These are phyloP conservation scores for Citrus inodora DNA, from an alignment of 345 rosid species.

Conservation along the genomic window DNA sequence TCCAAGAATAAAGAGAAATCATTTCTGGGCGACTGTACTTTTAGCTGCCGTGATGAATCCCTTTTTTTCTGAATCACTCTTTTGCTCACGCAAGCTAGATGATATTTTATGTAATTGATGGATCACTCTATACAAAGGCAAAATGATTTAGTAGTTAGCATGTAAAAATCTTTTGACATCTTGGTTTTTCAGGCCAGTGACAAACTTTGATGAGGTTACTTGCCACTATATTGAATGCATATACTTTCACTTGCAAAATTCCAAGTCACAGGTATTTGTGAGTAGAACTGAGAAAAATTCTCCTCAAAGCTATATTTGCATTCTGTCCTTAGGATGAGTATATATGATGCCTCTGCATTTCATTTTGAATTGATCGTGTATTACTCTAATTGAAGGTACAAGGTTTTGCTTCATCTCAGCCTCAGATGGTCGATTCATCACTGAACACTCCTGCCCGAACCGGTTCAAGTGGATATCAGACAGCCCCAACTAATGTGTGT, in stretches of 20 bases:
- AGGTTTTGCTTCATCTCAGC: constrained; percentile 31
- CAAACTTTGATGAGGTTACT: constrained; percentile 76
- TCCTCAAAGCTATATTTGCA: neutral
- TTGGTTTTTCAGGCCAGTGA: constrained; percentile 58
- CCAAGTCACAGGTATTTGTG: constrained; percentile 54
- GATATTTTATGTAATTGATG: neutral
- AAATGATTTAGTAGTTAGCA: neutral
- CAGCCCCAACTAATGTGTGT: constrained; percentile 49
- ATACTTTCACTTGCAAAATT: constrained; percentile 52
- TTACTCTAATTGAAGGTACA: constrained; percentile 27
- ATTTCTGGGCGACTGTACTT: neutral
- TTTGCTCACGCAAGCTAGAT: neutral
- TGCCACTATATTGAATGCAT: constrained; percentile 89
- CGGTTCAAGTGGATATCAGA: constrained; percentile 34
- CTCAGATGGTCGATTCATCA: constrained; percentile 39
- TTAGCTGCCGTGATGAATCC: neutral
- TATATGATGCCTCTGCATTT: neutral
- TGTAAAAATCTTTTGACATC: neutral
- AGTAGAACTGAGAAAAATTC: neutral
- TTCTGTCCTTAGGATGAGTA: neutral
- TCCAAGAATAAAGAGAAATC: too few species aligned
- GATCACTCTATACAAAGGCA: neutral
- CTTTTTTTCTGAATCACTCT: neutral
- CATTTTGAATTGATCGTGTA: neutral
- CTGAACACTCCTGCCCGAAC: constrained; percentile 32